Evolutionary conservation across 208 protist species (phyloP).

Genomic region (Perkinsela sp.): DNA sequence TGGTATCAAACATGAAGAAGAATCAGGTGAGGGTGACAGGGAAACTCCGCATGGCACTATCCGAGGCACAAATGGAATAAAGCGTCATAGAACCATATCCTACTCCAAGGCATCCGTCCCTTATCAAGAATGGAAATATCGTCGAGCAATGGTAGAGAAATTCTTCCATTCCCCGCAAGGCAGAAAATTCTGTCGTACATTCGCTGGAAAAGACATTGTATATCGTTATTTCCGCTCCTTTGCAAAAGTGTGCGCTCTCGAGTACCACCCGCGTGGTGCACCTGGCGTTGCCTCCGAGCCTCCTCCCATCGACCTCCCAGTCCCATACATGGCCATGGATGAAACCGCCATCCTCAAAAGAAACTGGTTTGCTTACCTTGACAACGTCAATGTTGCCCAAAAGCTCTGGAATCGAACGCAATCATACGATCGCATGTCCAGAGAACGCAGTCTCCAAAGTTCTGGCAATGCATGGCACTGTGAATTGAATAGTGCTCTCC

Average conservation of each 20-base stretch:
- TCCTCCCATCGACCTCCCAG: conserved; percentile 30
- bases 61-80: neutral
- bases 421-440: conserved; percentile 39
- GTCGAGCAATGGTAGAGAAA: conserved; percentile 21
- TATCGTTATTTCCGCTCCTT: conserved; percentile 9
- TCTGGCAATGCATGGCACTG: conserved; percentile 52
- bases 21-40: neutral
- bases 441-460: conserved; percentile 30
- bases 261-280: conserved; percentile 15
- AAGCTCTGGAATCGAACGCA: conserved; percentile 43
- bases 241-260: neutral
- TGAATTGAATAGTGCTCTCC: conserved; percentile 27
- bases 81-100: conserved; percentile 38
- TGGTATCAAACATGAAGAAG: neutral
- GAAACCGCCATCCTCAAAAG: conserved; percentile 30
- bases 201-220: conserved; percentile 38
- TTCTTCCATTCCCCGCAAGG: conserved; percentile 29
- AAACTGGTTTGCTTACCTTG: conserved; percentile 66
- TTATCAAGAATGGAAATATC: conserved; percentile 21
- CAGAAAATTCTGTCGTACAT: conserved; percentile 19
- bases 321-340: conserved; percentile 62
- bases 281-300: conserved; percentile 33
- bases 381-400: conserved; percentile 66
- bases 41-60: neutral
- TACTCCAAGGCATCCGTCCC: conserved; percentile 32